Evolutionary conservation across 306 rosid genomes (phyloP), one percentile per base, ranked within the genome.

Genomic region (Gleditsia sinensis): DNA sequence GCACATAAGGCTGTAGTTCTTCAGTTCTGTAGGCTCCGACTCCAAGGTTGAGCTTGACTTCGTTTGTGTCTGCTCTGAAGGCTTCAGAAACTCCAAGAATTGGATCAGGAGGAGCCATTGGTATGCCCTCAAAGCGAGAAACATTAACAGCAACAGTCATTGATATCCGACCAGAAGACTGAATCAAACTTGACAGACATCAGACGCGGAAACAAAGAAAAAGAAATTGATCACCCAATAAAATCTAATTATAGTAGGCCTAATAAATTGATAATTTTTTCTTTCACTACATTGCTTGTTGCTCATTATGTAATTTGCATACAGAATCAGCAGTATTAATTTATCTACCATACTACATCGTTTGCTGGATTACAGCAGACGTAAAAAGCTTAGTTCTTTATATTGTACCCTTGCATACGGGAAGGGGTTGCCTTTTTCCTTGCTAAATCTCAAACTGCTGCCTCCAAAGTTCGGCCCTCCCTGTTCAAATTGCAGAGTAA

Each of bases 51-150:
- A 94, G 99, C 86, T 90, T 94, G 49, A 49, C 77, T 37, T 78
- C 88, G 7, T 83, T 82, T 0, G 86, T 83, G 78, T 89, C 91
- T 1, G 99, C 97, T 78, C 51, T 90, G 67, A 90, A 94, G 21
- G 99, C 99, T 83, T 94, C 99, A n/a, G 99, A 94, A 69, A 94
- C 99, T 75, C 97, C 99, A 40, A 94, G 97, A 88, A 94, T 94
- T 46, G 99, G 99, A 86, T 94, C 97, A 7, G 99, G 96, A 53
- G 96, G 96, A 64, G 99, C 99, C 99, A 94, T 87, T 0, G 93
- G 83, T 12, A 94, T 88, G 20, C 91, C 93, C 78, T 94, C 99
- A 67, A 94, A 94, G 73, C 87, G 89, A 86, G 99, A 94, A 32
- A 80, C 86, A 65, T 92, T 88, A 46, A 87, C 91, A 0, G 93